A percentile compares a stretch with the other conserved stretches of the same genome.
phyloP scores from a whole-genome alignment of 2,329 filamentous ascomycete genomes.

The Sclerotinia sclerotiorum region DNA sequence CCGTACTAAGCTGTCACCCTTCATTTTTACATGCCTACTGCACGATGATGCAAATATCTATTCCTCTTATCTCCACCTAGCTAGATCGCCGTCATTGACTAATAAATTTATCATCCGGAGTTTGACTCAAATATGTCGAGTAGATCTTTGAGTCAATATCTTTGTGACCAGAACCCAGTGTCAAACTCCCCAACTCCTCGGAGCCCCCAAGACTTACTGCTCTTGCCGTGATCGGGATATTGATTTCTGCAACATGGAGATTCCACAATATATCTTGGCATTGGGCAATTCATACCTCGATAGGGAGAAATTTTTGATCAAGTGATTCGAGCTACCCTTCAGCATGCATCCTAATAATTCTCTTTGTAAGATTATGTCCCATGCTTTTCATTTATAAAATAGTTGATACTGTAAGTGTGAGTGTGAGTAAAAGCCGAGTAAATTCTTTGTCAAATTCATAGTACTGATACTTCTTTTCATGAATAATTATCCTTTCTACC shows the following conservation, averaged over 20 bases:
- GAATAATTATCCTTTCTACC: neutral
- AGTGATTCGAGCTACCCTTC: neutral
- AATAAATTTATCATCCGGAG: neutral
- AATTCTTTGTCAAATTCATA: neutral
- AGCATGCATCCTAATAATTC: neutral
- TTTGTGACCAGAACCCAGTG: neutral
- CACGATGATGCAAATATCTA: neutral
- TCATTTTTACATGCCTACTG: neutral
- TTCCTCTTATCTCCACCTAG: neutral
- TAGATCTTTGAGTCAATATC: neutral
- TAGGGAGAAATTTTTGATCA: neutral
- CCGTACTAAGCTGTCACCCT: neutral
- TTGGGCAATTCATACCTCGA: constrained; percentile 1
- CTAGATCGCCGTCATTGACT: neutral
- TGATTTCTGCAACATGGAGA: neutral
- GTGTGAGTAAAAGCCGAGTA: too few species aligned
- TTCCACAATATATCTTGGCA: constrained; percentile 1
- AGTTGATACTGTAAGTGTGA: too few species aligned
- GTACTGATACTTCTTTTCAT: neutral
- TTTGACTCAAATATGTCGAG: neutral
- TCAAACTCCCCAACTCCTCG: neutral
- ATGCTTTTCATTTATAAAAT: neutral
- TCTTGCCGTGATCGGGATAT: constrained; percentile 13
- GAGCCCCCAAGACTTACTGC: neutral
- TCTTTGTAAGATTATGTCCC: neutral